phyloP scores from a whole-genome alignment of 23 red algal genomes.

The Porphyridium purpureum region DNA sequence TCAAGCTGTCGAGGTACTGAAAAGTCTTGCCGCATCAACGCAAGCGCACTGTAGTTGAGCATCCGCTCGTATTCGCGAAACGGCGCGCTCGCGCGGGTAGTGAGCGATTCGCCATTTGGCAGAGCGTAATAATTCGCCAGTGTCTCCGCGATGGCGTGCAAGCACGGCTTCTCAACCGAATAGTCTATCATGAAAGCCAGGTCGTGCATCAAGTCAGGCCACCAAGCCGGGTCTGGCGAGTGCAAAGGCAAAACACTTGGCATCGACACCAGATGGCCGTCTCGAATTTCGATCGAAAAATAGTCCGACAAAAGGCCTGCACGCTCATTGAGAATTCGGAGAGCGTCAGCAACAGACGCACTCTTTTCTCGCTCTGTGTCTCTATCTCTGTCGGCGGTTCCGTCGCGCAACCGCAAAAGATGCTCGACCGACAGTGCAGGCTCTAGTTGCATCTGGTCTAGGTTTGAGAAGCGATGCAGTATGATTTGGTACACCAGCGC shows the following conservation, averaged over 20 bases:
- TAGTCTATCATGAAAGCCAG: neutral
- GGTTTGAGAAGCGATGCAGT: neutral
- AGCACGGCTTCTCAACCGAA: neutral
- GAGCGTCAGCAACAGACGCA: neutral
- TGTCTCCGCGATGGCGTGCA: neutral
- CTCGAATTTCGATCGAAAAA: neutral
- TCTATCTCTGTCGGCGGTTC: neutral
- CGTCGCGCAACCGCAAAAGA: neutral
- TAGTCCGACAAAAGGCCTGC: neutral
- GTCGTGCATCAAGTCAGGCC: neutral
- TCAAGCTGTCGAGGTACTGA: too few species aligned
- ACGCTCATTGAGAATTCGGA: neutral
- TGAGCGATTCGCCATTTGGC: too few species aligned
- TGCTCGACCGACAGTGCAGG: neutral
- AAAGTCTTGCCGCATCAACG: too few species aligned
- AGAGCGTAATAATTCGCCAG: neutral
- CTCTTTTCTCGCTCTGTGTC: neutral
- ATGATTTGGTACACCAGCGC: slow-evolving; percentile 7
- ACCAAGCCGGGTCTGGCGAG: neutral
- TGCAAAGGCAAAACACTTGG: neutral
- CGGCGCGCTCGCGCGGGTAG: too few species aligned
- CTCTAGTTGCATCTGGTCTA: neutral
- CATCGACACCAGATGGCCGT: neutral
- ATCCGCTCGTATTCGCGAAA: too few species aligned
- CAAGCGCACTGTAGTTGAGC: too few species aligned